Evolutionary conservation across 768 basidiomycete genomes (phyloP).

Genomic region (Gymnopilus dilepis): DNA sequence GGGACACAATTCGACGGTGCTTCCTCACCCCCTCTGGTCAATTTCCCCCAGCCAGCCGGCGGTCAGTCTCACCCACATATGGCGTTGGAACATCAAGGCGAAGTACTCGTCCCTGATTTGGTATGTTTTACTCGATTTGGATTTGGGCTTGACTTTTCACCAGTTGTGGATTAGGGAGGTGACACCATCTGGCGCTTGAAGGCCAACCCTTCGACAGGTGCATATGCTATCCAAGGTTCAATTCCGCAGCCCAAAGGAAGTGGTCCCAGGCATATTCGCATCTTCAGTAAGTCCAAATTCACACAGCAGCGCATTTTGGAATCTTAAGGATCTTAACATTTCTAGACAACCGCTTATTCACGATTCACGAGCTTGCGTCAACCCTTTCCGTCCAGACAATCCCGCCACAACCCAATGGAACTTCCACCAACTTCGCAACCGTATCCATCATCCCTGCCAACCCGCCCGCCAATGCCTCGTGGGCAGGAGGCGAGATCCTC

Average conservation of each 20-base stretch:
- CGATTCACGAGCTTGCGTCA: constrained; percentile 60
- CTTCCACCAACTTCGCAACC: constrained; percentile 52
- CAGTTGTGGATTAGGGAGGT: constrained; percentile 49
- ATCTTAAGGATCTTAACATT: not conserved
- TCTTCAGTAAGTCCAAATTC: constrained; percentile 42
- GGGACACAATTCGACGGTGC: constrained; percentile 34
- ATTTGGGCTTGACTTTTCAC: not conserved
- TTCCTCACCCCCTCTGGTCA: constrained; percentile 45
- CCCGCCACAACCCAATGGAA: constrained; percentile 55
- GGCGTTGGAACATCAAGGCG: constrained; percentile 57
- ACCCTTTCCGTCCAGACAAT: constrained; percentile 64
- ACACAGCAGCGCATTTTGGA: not conserved
- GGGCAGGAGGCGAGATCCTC: constrained; percentile 68
- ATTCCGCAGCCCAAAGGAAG: constrained; percentile 67
- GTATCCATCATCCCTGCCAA: constrained; percentile 54
- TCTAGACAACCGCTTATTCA: constrained; percentile 54
- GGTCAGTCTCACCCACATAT: constrained; percentile 69
- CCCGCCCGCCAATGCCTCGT: constrained; percentile 35
- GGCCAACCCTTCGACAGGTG: constrained; percentile 44
- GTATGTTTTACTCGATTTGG: constrained; percentile 38
- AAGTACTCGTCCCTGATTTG: constrained; percentile 70
- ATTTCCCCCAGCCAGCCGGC: constrained; percentile 54
- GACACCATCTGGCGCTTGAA: constrained; percentile 74
- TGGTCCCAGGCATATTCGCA: constrained; percentile 57
- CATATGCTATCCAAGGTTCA: constrained; percentile 60